Evolutionary conservation across 1,139 yeast species (phyloP).

Genomic region (Wickerhamiella infanticola): DNA sequence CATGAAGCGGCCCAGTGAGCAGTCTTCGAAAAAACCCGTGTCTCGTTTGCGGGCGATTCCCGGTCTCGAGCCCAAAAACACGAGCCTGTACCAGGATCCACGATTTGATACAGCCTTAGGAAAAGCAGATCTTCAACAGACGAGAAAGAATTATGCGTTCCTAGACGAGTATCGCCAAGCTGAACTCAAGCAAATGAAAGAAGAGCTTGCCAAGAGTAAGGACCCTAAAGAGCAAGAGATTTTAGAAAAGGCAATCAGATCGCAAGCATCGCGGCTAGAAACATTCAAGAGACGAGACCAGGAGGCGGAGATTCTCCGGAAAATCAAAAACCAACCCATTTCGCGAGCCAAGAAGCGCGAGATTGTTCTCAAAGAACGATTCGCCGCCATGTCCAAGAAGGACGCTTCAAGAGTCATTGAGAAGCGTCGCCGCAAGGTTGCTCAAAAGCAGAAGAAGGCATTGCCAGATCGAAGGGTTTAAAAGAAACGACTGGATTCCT

Average conservation of each 20-base stretch:
- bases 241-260: slow-evolving; percentile 27
- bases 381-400: slow-evolving; percentile 63
- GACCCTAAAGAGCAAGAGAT: slow-evolving; percentile 39
- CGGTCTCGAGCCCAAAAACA: slow-evolving; percentile 35
- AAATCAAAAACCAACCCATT: slow-evolving; percentile 38
- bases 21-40: slow-evolving; percentile 56
- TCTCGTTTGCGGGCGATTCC: slow-evolving; percentile 58
- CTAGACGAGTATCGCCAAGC: slow-evolving; percentile 67
- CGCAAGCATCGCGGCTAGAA: slow-evolving; percentile 61
- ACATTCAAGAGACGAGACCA: slow-evolving; percentile 62
- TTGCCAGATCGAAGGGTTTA: slow-evolving; percentile 29
- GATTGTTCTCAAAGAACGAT: slow-evolving; percentile 75
- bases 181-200: slow-evolving; percentile 44
- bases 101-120: slow-evolving; percentile 87
- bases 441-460: slow-evolving; percentile 79
- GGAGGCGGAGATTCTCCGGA: slow-evolving; percentile 43
- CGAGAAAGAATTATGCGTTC: slow-evolving; percentile 64
- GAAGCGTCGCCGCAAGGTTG: slow-evolving; percentile 81
- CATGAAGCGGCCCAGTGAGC: slow-evolving; percentile 17
- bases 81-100: slow-evolving; percentile 51
- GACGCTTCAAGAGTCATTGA: slow-evolving; percentile 85
- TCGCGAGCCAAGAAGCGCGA: slow-evolving; percentile 70
- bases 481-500: background rate
- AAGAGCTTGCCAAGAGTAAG: slow-evolving; percentile 42
- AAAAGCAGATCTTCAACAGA: slow-evolving; percentile 49